Evolutionary conservation across 805 yeast species (phyloP), one percentile per base, ranked within the genome.

Genomic region (Maudiozyma saulgeensis): DNA sequence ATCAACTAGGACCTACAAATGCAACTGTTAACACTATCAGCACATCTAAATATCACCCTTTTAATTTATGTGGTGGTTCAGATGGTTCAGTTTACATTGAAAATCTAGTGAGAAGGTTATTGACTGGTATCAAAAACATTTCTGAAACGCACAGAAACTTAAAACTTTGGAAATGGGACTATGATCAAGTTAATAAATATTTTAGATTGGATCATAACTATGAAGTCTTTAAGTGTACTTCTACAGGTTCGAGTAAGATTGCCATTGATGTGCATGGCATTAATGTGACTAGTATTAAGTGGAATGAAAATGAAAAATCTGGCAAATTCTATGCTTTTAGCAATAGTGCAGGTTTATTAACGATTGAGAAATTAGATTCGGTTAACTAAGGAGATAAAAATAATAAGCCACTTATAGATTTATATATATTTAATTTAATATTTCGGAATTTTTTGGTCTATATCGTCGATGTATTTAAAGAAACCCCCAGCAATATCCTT

Each of bases 401-500:
- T 28, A 28, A 21, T 21, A 21, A 21, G 23, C 4, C 4, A 21
- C 4, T 21, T 21, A 21, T 21, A 21, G 23, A 21, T 21, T 21
- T 21, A 21, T 21, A 3, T 21, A 21, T 21, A 21, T 21, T 21
- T 21, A 21, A 21, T 21, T 37, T 66, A 87, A 57, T 87, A 87
- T 40, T 72, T 72, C 11, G 95, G 95, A 45, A 87, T 71, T 0
- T 56, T 53, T 0, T 72, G 66, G 56, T 89, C 91, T 2, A 87
- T 69, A 1, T 71, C 69, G 15, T 67, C 73, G 47, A 84, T 75
- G 86, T 95, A 89, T 53, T 70, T 74, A 47, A 73, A 69, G 23
- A 89, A 68, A 0, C 99, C 99, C 1, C 98, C 98, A 11, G 63
- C 70, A 5, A 91, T 71, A 62, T 91, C 96, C 46, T 67, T 75